phyloP scores from a whole-genome alignment of 495 filamentous ascomycete genomes.

The Hypomontagnella submonticulosa region DNA sequence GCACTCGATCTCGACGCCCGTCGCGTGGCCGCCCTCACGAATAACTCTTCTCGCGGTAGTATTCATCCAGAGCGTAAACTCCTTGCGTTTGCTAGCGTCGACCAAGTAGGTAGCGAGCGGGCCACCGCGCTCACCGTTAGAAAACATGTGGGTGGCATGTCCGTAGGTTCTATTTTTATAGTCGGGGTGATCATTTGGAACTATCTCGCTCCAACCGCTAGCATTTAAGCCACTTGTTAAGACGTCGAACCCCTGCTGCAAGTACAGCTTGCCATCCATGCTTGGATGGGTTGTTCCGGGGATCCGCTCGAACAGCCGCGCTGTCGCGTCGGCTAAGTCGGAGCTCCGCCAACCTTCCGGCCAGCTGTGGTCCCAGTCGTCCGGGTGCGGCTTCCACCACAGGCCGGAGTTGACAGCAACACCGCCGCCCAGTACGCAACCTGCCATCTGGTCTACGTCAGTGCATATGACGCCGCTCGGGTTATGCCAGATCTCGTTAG shows the following conservation, averaged over 20 bases:
- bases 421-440: conserved; percentile 74
- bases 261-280: conserved; percentile 69
- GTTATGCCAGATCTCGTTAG: conserved; percentile 67
- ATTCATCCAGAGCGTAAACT: conserved; percentile 70
- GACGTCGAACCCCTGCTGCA: conserved; percentile 67
- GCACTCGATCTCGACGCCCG: conserved; percentile 69
- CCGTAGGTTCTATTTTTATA: conserved; percentile 69
- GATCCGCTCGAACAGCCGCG: conserved; percentile 68
- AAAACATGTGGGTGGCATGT: conserved; percentile 69
- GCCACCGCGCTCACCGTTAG: conserved; percentile 68
- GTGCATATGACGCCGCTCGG: conserved; percentile 66
- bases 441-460: conserved; percentile 71
- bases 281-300: conserved; percentile 71
- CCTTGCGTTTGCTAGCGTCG: conserved; percentile 60
- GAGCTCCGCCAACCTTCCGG: conserved; percentile 71
- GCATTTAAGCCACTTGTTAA: conserved; percentile 60
- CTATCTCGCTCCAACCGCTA: conserved; percentile 67
- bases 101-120: conserved; percentile 73
- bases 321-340: conserved; percentile 66
- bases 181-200: conserved; percentile 65
- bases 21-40: conserved; percentile 64
- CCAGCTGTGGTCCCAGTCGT: conserved; percentile 73
- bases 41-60: conserved; percentile 68
- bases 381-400: conserved; percentile 52
- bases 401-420: conserved; percentile 70